phyloP scores from a whole-genome alignment of 495 filamentous ascomycete genomes.

The Penicillium arizonense region DNA sequence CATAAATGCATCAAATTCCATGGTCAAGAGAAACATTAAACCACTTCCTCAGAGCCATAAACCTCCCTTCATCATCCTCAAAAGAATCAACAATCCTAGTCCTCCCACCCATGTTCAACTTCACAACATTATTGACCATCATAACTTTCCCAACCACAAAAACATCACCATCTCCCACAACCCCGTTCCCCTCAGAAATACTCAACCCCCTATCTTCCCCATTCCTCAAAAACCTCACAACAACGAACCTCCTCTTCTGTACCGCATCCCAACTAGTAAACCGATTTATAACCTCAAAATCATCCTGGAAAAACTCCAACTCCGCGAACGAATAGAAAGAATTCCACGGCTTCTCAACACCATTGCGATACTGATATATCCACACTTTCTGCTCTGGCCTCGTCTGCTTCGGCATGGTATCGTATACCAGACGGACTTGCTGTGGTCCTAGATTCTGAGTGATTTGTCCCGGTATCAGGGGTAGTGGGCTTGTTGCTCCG shows the following conservation, averaged over 20 bases:
- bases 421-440: conserved; percentile 46
- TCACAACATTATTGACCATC: conserved; percentile 54
- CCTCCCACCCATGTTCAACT: conserved; percentile 56
- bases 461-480: conserved; percentile 38
- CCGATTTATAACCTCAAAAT: conserved; percentile 67
- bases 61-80: conserved; percentile 49
- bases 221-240: conserved; percentile 55
- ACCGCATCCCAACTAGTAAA: conserved; percentile 47
- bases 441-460: conserved; percentile 46
- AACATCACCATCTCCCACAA: conserved; percentile 9
- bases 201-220: conserved; percentile 19
- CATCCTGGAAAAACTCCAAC: conserved; percentile 58
- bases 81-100: conserved; percentile 50
- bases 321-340: conserved; percentile 59
- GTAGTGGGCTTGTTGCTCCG: conserved; percentile 56
- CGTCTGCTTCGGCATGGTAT: conserved; percentile 45
- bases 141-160: conserved; percentile 57
- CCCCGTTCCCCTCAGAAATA: conserved; percentile 13
- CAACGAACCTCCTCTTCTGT: conserved; percentile 50
- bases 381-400: conserved; percentile 48
- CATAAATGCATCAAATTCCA: not conserved
- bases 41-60: conserved; percentile 21
- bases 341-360: conserved; percentile 46
- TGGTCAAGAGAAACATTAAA: conserved; percentile 24
- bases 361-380: conserved; percentile 61